A percentile compares a stretch with the other conserved stretches of the same genome.
phyloP scores from a whole-genome alignment of 441 rosid species.

The Jatropha podagrica region DNA sequence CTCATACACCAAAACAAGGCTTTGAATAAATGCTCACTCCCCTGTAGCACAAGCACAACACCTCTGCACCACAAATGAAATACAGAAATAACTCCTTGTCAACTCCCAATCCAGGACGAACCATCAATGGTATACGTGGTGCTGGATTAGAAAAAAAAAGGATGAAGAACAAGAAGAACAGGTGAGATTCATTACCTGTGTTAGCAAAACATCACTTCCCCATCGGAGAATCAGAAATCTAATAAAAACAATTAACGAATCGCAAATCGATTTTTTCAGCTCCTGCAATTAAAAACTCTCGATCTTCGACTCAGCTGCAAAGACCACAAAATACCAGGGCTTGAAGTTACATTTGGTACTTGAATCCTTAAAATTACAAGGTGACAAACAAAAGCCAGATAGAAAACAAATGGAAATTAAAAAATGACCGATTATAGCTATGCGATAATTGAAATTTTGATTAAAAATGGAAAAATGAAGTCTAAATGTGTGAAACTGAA shows the following conservation, averaged over 20 bases:
- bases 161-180: background rate
- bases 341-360: conserved; percentile 1
- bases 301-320: conserved; percentile 9
- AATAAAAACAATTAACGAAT: background rate
- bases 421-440: background rate
- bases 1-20: conserved; percentile 3
- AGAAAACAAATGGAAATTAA: background rate
- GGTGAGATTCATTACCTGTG: background rate
- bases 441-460: background rate
- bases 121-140: background rate
- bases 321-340: conserved; percentile 1
- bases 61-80: conserved; percentile 5
- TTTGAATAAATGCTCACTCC: background rate
- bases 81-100: background rate
- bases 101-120: background rate
- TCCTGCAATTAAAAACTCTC: background rate
- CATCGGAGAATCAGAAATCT: background rate
- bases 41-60: background rate
- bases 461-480: background rate
- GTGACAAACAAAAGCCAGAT: conserved; percentile 3
- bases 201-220: background rate
- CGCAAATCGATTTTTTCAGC: background rate
- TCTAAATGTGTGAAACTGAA: background rate
- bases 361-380: conserved; percentile 2
- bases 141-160: background rate